These are phyloP conservation scores for Meyerozyma carpophila DNA, from an alignment of 1,139 yeast species.

Conservation along the genomic window DNA sequence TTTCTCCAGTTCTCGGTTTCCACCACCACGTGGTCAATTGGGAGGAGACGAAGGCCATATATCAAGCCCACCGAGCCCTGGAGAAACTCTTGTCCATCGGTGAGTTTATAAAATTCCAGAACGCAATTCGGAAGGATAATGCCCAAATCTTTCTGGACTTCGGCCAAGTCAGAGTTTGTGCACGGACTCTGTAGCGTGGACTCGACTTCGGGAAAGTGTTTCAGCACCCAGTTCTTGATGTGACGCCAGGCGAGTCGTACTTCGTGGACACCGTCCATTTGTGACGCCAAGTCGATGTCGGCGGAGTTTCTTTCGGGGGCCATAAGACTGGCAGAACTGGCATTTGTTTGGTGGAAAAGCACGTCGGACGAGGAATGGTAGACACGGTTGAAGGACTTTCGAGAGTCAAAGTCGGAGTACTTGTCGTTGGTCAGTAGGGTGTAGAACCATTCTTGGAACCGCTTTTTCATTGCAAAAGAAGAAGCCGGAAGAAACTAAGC, in stretches of 20 bases:
- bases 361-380: constrained; percentile 3
- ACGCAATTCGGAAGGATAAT: constrained; percentile 57
- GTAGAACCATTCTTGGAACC: constrained; percentile 53
- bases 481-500: background rate
- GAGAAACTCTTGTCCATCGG: constrained; percentile 62
- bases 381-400: constrained; percentile 41
- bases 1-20: constrained; percentile 66
- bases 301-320: constrained; percentile 1
- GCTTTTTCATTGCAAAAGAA: constrained; percentile 27
- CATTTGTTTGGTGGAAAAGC: constrained; percentile 4
- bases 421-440: constrained; percentile 62
- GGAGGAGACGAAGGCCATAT: constrained; percentile 60
- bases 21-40: constrained; percentile 57
- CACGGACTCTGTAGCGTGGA: constrained; percentile 60
- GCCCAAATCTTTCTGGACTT: constrained; percentile 60
- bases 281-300: constrained; percentile 5
- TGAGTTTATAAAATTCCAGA: constrained; percentile 51
- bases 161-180: constrained; percentile 54
- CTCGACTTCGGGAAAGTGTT: constrained; percentile 50
- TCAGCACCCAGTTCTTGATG: constrained; percentile 55
- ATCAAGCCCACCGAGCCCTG: constrained; percentile 57
- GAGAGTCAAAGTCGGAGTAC: constrained; percentile 60
- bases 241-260: constrained; percentile 65
- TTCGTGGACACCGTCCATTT: constrained; percentile 55
- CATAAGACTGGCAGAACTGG: constrained; percentile 4